Conservation (phyloP, 345 rosid genomes). For the Kandelia obovata region DNA sequence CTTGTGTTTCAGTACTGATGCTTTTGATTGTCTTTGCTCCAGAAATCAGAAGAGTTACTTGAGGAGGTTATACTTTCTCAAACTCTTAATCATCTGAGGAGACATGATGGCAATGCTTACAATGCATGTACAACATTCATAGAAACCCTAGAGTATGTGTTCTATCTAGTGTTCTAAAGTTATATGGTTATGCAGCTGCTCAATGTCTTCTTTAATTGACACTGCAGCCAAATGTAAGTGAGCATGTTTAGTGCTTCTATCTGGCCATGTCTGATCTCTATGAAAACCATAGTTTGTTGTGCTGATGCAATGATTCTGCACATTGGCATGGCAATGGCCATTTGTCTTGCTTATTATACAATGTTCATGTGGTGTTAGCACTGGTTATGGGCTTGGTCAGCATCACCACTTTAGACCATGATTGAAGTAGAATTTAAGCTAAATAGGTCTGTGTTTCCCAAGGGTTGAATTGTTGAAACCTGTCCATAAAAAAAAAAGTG, state of each 20-base stretch:
- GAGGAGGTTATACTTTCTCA: slow-evolving; percentile 86
- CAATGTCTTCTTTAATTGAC: slow-evolving; percentile 1
- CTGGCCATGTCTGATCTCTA: not conserved
- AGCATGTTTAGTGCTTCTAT: not conserved
- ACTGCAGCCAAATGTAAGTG: no score
- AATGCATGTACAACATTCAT: slow-evolving; percentile 68
- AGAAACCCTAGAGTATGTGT: slow-evolving; percentile 74
- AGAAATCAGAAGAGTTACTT: slow-evolving; percentile 93
- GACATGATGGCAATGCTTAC: slow-evolving; percentile 24
- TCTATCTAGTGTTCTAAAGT: slow-evolving; percentile 1
- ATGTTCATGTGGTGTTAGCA: not conserved
- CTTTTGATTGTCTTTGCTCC: slow-evolving; percentile 29
- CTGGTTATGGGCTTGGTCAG: not conserved
- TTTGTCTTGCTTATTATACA: not conserved
- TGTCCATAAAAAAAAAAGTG: no score
- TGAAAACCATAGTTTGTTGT: slow-evolving; percentile 3
- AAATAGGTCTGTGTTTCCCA: slow-evolving; percentile 1
- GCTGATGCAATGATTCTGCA: not conserved
- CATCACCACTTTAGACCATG: not conserved
- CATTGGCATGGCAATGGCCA: not conserved
- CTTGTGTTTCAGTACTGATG: slow-evolving; percentile 18
- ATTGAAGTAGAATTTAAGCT: slow-evolving; percentile 5
- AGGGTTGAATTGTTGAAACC: not conserved
- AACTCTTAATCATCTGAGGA: slow-evolving; percentile 68
- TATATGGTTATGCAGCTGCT: not conserved